phyloP scores from a whole-genome alignment of 176 grass and related monocot species.

The Themeda triandra region DNA sequence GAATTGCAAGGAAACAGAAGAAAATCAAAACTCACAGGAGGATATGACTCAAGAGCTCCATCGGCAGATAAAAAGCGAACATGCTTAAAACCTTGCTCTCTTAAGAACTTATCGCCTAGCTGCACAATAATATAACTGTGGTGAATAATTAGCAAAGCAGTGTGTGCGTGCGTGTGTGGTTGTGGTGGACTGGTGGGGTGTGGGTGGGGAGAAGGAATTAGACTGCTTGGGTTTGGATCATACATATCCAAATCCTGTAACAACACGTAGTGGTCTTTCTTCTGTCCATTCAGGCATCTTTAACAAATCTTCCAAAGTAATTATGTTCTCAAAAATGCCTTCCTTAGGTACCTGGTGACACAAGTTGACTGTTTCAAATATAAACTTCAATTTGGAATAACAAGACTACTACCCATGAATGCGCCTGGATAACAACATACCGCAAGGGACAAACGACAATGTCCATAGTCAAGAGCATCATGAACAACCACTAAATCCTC shows the following conservation, averaged over 20 bases:
- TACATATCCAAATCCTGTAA: conserved; percentile 96
- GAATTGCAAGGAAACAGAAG: background rate
- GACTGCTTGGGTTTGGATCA: conserved; percentile 24
- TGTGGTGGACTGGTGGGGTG: background rate
- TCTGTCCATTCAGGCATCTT: conserved; percentile 88
- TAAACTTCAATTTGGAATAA: conserved; percentile 4
- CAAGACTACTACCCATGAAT: conserved; percentile 12
- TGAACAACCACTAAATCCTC: conserved; percentile 89
- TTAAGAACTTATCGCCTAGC: conserved; percentile 76
- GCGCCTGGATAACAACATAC: conserved; percentile 43
- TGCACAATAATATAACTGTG: conserved; percentile 45
- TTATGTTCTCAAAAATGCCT: conserved; percentile 86
- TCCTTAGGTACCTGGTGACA: conserved; percentile 80
- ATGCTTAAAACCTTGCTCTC: conserved; percentile 74
- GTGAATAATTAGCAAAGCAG: conserved; percentile 28
- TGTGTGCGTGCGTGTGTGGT: background rate
- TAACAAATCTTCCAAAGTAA: conserved; percentile 69
- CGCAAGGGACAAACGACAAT: conserved; percentile 80
- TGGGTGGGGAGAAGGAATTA: background rate
- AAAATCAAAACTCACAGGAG: conserved; percentile 66
- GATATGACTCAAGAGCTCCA: conserved; percentile 92
- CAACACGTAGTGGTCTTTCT: conserved; percentile 73
- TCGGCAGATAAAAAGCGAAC: conserved; percentile 63
- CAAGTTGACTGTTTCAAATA: conserved; percentile 26
- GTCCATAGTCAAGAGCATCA: conserved; percentile 84